Evolutionary conservation across 768 basidiomycete genomes (phyloP).

Genomic region (Agaricus blazei): DNA sequence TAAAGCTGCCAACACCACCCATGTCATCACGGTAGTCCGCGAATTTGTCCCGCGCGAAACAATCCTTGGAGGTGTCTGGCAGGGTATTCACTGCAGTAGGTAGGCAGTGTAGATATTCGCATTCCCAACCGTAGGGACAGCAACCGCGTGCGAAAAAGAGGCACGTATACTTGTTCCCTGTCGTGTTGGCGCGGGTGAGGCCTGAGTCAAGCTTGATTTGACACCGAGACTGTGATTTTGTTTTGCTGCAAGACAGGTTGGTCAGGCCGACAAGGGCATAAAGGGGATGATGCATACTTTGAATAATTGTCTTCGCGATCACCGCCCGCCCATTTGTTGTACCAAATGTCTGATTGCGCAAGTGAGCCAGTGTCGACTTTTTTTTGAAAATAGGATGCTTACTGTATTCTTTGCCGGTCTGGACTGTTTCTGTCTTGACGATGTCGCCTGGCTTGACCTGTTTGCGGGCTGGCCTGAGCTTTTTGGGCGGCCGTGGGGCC

Average conservation of each 20-base stretch:
- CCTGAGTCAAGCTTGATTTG: slow-evolving; percentile 85
- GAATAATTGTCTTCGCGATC: slow-evolving; percentile 96
- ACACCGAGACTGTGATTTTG: slow-evolving; percentile 91
- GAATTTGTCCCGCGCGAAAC: slow-evolving; percentile 96
- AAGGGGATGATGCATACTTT: slow-evolving; percentile 49
- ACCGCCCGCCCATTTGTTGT: slow-evolving; percentile 99
- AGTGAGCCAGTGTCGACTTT: not conserved
- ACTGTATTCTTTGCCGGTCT: slow-evolving; percentile 98
- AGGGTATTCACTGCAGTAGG: slow-evolving; percentile 65
- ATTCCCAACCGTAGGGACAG: slow-evolving; percentile 98
- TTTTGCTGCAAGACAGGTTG: slow-evolving; percentile 53
- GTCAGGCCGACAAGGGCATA: slow-evolving; percentile 5
- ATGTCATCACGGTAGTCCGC: slow-evolving; percentile 97
- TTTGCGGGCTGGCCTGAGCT: slow-evolving; percentile 87
- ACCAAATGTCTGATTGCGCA: slow-evolving; percentile 79
- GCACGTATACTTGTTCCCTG: slow-evolving; percentile 89
- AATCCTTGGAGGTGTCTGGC: slow-evolving; percentile 93
- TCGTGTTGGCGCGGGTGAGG: slow-evolving; percentile 91
- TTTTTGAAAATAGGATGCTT: slow-evolving; percentile 23
- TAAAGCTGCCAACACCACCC: slow-evolving; percentile 98
- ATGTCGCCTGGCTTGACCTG: slow-evolving; percentile 91
- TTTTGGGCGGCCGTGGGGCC: slow-evolving; percentile 36
- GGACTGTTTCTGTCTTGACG: slow-evolving; percentile 80
- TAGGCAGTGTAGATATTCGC: slow-evolving; percentile 90
- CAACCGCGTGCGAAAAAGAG: slow-evolving; percentile 95